Conservation (phyloP, 768 basidiomycete species). For the Kwoniella newhampshirensis region DNA sequence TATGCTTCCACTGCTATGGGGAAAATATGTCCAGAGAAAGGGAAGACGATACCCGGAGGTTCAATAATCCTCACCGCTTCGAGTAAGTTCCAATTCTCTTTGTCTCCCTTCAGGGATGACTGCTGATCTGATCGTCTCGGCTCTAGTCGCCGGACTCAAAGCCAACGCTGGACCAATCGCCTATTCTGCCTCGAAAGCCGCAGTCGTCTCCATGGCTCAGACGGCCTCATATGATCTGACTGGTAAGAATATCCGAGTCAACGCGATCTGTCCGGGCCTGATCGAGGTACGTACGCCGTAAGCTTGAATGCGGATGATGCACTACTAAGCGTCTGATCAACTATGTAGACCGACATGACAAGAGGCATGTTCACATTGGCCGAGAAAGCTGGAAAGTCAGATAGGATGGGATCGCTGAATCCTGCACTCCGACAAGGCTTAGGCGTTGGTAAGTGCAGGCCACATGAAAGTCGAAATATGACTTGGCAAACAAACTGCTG, state of each 20-base stretch:
- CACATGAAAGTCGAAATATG: no score
- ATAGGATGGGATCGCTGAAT: conserved; percentile 80
- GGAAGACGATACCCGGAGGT: conserved; percentile 69
- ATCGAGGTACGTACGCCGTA: conserved; percentile 65
- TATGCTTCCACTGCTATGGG: conserved; percentile 80
- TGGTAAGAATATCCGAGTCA: conserved; percentile 80
- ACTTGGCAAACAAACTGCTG: not conserved
- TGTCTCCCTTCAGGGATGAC: not conserved
- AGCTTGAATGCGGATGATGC: no score
- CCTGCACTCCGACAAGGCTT: conserved; percentile 79
- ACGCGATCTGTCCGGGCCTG: conserved; percentile 82
- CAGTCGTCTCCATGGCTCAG: conserved; percentile 84
- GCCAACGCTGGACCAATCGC: conserved; percentile 38
- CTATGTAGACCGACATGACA: conserved; percentile 77
- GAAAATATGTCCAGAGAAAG: conserved; percentile 63
- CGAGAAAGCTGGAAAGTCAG: conserved; percentile 67
- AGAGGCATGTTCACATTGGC: conserved; percentile 72
- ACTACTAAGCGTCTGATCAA: no score
- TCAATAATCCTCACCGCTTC: conserved; percentile 85
- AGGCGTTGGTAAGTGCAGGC: conserved; percentile 65
- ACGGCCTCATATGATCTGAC: conserved; percentile 76
- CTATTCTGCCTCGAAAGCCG: conserved; percentile 92
- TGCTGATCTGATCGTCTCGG: not conserved
- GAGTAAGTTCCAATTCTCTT: conserved; percentile 56
- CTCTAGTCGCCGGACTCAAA: conserved; percentile 31